Percentiles rank a stretch among this genome's conserved stretches.
Conservation (phyloP, 2,329 filamentous ascomycete genomes). For the Paraphoma chrysanthemicola region DNA sequence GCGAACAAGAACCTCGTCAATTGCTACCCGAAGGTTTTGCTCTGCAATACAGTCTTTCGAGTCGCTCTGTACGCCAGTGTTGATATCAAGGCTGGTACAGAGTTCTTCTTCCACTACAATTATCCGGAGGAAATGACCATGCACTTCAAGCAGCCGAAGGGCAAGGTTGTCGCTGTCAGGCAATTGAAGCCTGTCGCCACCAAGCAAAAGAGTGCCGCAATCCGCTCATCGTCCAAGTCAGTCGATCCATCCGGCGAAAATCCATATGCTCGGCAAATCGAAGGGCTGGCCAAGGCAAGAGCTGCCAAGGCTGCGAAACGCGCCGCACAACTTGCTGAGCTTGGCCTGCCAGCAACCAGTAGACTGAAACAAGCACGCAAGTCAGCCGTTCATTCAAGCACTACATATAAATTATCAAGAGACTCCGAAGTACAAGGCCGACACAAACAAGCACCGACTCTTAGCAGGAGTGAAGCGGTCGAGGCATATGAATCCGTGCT, state of each 20-base stretch:
- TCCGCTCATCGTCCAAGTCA: background rate
- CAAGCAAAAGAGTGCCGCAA: background rate
- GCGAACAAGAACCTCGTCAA: slow-evolving; percentile 63
- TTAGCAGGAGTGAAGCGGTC: background rate
- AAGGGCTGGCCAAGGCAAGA: slow-evolving; percentile 17
- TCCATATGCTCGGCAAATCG: background rate
- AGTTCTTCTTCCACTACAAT: slow-evolving; percentile 84
- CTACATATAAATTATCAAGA: background rate
- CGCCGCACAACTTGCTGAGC: slow-evolving; percentile 9
- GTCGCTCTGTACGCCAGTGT: slow-evolving; percentile 75
- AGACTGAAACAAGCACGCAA: slow-evolving; percentile 14
- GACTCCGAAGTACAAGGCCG: background rate
- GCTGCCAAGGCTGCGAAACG: slow-evolving; percentile 19
- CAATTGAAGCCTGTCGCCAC: slow-evolving; percentile 13
- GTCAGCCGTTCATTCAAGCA: slow-evolving; percentile 1
- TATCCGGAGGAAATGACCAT: slow-evolving; percentile 29
- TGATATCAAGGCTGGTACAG: slow-evolving; percentile 73
- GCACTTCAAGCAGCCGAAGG: slow-evolving; percentile 30
- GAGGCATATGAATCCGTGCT: background rate
- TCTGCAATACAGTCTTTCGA: slow-evolving; percentile 76
- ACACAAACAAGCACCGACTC: background rate
- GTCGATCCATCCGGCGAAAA: background rate
- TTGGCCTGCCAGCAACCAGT: background rate
- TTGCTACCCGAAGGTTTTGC: slow-evolving; percentile 71
- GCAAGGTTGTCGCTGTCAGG: slow-evolving; percentile 18